Conservation (phyloP, 1,284 basidiomycete species). For the Exobasidium cylindrosporum region DNA sequence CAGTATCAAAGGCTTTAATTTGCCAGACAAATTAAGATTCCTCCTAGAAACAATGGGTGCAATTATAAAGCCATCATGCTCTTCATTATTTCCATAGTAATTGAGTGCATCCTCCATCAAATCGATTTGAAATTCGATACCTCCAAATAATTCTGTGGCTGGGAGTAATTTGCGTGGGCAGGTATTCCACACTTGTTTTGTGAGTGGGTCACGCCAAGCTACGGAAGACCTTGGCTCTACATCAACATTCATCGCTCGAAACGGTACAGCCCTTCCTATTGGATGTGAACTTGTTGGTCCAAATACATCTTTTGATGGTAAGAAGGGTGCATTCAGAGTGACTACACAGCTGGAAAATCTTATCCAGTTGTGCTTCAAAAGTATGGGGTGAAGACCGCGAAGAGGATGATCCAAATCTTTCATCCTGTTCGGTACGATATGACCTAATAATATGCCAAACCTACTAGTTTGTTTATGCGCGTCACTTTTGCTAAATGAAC, state of each 20-base stretch:
- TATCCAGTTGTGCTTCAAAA: not conserved
- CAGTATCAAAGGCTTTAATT: not conserved
- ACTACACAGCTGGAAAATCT: not conserved
- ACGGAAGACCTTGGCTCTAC: not conserved
- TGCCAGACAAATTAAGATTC: not conserved
- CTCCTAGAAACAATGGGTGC: not conserved
- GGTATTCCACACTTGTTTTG: not conserved
- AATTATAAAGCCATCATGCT: not conserved
- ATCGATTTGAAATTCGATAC: not conserved
- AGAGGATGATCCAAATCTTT: not conserved
- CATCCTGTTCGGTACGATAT: not conserved
- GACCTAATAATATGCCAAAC: not conserved
- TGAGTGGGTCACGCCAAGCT: not conserved
- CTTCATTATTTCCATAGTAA: not conserved
- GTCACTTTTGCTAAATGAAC: not conserved
- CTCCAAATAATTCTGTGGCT: not conserved
- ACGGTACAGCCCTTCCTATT: not conserved
- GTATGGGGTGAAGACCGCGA: not conserved
- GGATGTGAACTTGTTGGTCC: not conserved
- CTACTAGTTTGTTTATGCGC: not conserved
- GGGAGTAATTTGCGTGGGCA: not conserved
- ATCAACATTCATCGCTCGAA: not conserved
- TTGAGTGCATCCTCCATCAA: not conserved
- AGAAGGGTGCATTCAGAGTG: not conserved
- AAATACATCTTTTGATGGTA: not conserved